A percentile compares a stretch with the other conserved stretches of the same genome.
Evolutionary conservation across 805 yeast genomes (phyloP).

Genomic region (Metschnikowia baotianmanensis): DNA sequence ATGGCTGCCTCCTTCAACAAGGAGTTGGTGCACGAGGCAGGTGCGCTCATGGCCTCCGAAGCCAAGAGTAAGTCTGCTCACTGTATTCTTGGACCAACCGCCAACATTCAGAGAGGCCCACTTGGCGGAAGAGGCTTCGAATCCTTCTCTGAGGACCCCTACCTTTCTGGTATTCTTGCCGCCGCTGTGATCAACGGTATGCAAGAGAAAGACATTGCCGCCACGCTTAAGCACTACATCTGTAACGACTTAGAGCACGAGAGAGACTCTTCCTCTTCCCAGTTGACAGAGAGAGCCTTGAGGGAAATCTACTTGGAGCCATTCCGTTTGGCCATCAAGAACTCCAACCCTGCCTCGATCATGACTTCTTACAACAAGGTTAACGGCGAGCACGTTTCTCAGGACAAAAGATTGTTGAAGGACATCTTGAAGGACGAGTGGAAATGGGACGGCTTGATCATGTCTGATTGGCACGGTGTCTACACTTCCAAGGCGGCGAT

Average conservation of each 20-base stretch:
- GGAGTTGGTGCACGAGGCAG: conserved; percentile 47
- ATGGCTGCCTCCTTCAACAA: conserved; percentile 57
- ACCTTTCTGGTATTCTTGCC: conserved; percentile 45
- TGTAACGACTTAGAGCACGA: conserved; percentile 63
- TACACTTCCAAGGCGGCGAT: conserved; percentile 47
- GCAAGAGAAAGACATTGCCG: conserved; percentile 49
- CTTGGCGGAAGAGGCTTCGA: conserved; percentile 65
- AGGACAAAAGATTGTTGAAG: conserved; percentile 41
- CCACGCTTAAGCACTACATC: conserved; percentile 61
- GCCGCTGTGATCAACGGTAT: conserved; percentile 53
- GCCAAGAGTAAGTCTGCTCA: conserved; percentile 54
- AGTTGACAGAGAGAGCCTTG: conserved; percentile 57
- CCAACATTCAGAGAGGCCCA: conserved; percentile 56
- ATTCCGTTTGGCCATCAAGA: conserved; percentile 55
- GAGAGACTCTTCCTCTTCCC: conserved; percentile 46
- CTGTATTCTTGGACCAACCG: conserved; percentile 42
- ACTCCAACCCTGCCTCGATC: conserved; percentile 50
- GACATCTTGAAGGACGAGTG: conserved; percentile 54
- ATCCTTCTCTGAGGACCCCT: conserved; percentile 61
- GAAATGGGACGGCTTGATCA: conserved; percentile 53
- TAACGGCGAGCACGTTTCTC: conserved; percentile 58
- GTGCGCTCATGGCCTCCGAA: conserved; percentile 52
- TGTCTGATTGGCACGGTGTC: conserved; percentile 67
- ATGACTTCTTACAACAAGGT: conserved; percentile 66
- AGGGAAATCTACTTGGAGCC: conserved; percentile 65